These are phyloP conservation scores for Entomortierella chlamydospora DNA, from an alignment of 192 early-diverging fungal genomes.

Conservation along the genomic window DNA sequence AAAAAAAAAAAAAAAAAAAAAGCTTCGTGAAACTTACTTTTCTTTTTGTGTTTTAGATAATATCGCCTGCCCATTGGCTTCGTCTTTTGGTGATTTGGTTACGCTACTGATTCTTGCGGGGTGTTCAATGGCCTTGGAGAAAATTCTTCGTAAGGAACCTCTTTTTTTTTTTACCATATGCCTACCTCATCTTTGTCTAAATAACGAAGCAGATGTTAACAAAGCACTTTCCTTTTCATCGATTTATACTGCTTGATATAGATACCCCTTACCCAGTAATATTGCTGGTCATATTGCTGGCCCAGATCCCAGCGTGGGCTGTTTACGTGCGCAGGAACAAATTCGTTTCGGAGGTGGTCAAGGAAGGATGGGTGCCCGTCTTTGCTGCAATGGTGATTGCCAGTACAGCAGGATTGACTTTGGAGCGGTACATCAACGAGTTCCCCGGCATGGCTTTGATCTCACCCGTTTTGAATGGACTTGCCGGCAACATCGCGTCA, in stretches of 20 bases:
- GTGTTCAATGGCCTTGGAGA: conserved; percentile 60
- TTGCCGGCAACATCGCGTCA: conserved; percentile 84
- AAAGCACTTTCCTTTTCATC: too few species aligned
- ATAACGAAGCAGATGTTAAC: too few species aligned
- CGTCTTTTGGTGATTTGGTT: conserved; percentile 78
- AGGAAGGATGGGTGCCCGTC: conserved; percentile 81
- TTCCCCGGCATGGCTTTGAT: conserved; percentile 75
- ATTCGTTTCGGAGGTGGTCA: conserved; percentile 71
- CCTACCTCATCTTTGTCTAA: too few species aligned
- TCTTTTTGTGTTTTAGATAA: conserved; percentile 62
- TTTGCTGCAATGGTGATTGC: conserved; percentile 81
- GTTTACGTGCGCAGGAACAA: conserved; percentile 68
- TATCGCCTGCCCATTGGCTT: conserved; percentile 82
- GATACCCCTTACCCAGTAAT: conserved; percentile 50
- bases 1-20: background rate
- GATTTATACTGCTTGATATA: conserved; percentile 8
- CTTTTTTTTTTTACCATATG: background rate
- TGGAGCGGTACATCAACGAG: conserved; percentile 75
- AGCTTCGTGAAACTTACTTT: background rate
- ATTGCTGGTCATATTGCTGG: conserved; percentile 58
- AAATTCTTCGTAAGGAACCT: conserved; percentile 58
- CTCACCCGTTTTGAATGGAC: conserved; percentile 74
- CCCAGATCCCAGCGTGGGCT: conserved; percentile 60
- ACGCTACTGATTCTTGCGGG: conserved; percentile 73
- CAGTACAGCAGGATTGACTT: conserved; percentile 71